Evolutionary conservation across 2,329 filamentous ascomycete genomes (phyloP).

Genomic region (Colletotrichum sp.): DNA sequence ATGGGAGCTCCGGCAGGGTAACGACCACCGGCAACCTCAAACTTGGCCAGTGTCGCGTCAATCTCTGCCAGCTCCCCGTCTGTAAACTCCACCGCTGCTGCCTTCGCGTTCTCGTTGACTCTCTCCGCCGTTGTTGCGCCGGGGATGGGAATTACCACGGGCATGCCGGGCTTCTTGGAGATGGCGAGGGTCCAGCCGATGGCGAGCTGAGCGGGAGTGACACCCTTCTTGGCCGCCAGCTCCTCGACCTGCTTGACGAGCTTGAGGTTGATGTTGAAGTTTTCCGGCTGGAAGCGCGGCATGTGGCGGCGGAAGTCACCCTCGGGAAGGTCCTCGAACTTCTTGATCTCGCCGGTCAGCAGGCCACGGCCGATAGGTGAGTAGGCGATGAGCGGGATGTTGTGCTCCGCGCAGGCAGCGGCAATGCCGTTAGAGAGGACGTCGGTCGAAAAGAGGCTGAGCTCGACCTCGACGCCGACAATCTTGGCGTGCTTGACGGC

Average conservation of each 20-base stretch:
- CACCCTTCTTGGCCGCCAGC: conserved; percentile 64
- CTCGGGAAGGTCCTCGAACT: conserved; percentile 58
- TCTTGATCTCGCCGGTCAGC: conserved; percentile 60
- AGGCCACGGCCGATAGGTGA: conserved; percentile 69
- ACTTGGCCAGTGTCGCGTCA: conserved; percentile 51
- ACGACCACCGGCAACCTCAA: conserved; percentile 52
- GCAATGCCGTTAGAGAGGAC: conserved; percentile 56
- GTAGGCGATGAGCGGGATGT: conserved; percentile 75
- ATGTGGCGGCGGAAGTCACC: conserved; percentile 48
- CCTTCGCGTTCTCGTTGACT: conserved; percentile 64
- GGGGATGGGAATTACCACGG: conserved; percentile 69
- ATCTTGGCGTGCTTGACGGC: conserved; percentile 50
- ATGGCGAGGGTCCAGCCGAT: conserved; percentile 66
- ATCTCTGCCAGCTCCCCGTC: conserved; percentile 57
- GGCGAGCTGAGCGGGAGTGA: conserved; percentile 68
- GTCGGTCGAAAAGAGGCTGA: conserved; percentile 55
- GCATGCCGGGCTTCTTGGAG: conserved; percentile 56
- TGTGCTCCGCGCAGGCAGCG: conserved; percentile 62
- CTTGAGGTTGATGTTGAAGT: conserved; percentile 68
- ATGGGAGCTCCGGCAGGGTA: conserved; percentile 45
- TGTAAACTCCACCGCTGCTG: conserved; percentile 53
- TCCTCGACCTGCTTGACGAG: conserved; percentile 63
- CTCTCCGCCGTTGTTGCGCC: conserved; percentile 63
- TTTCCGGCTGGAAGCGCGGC: conserved; percentile 67
- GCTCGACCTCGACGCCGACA: conserved; percentile 57